Conservation (phyloP, 176 grass and related monocot genomes). For the Lolium multiflorum region DNA sequence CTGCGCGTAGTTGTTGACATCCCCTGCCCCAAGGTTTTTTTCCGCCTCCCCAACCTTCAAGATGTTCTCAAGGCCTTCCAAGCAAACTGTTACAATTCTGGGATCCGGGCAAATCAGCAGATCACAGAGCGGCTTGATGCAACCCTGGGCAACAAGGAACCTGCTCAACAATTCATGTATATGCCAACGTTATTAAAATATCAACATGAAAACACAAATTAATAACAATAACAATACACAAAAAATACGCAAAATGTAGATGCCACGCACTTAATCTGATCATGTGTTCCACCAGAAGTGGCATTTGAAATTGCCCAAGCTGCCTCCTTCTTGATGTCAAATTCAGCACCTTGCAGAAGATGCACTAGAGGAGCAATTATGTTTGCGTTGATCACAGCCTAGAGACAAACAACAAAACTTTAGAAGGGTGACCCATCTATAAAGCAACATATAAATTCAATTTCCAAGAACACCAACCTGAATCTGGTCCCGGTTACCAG, state of each 20-base stretch:
- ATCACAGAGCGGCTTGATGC: conserved; percentile 94
- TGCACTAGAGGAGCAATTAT: conserved; percentile 67
- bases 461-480: conserved; percentile 58
- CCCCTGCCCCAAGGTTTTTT: conserved; percentile 68
- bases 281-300: conserved; percentile 75
- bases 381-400: conserved; percentile 72
- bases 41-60: conserved; percentile 81
- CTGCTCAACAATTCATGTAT: conserved; percentile 39
- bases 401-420: conserved; percentile 8
- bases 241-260: not conserved
- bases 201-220: not conserved
- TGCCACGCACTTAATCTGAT: conserved; percentile 66
- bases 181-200: conserved; percentile 1
- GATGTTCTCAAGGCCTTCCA: conserved; percentile 93
- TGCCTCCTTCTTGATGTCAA: conserved; percentile 83
- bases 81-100: conserved; percentile 86
- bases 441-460: not conserved
- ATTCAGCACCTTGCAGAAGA: conserved; percentile 75
- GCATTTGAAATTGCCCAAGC: conserved; percentile 83
- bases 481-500: conserved; percentile 93
- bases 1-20: conserved; percentile 75
- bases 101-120: conserved; percentile 86
- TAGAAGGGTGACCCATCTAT: not conserved
- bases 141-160: conserved; percentile 83
- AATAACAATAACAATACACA: not conserved